Evolutionary conservation across 2,329 filamentous ascomycete species (phyloP), one percentile per base, ranked within the genome.

Genomic region (Orbilia brochopaga): DNA sequence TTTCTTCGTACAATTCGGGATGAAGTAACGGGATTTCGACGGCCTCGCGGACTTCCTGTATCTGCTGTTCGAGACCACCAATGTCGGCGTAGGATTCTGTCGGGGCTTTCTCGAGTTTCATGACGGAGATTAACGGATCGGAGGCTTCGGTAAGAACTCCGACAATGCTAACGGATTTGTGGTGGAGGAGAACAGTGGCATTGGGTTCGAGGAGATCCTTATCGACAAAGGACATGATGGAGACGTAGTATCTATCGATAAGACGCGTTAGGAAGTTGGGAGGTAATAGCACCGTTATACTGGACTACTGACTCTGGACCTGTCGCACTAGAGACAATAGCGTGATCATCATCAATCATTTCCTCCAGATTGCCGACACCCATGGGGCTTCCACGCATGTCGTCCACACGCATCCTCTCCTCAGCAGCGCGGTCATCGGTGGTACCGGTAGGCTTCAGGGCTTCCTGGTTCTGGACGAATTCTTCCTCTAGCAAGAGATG

Each of bases 181-280:
- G 94, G 78, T 99, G 94, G 69, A 99, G 83, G 54, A 99, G 83
- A 54, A 99, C 94, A 77, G 92, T 97, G 17, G 94, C 92, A 73
- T 95, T 95, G 1, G 94, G 94, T 81, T 99, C 94, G 48, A 99
- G 85, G 2, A 99, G 86, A 78, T 99, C 94, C 82, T 99, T 99
- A 84, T 99, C 94, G 75, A 99, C 94, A 78, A 99, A 99, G 62
- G 93, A 97, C 94, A 97, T 97, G 85, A 99, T 99, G 76, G 92
- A 97, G 75, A 99, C 94, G 80, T 97, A 99, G 85, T 75, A 75
- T 54, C 74, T 75, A 50, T 17, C 2, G 10, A 6, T 11, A 54
- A 6, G 21, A 19, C 2, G 15, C 15, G 50, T 64, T 60, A 56
- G 53, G 21, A 57, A 19, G 35, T 27, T n/a, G 24, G 32, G 19